phyloP scores from a whole-genome alignment of 192 early-diverging fungal species.

The Umbelopsis sp. region DNA sequence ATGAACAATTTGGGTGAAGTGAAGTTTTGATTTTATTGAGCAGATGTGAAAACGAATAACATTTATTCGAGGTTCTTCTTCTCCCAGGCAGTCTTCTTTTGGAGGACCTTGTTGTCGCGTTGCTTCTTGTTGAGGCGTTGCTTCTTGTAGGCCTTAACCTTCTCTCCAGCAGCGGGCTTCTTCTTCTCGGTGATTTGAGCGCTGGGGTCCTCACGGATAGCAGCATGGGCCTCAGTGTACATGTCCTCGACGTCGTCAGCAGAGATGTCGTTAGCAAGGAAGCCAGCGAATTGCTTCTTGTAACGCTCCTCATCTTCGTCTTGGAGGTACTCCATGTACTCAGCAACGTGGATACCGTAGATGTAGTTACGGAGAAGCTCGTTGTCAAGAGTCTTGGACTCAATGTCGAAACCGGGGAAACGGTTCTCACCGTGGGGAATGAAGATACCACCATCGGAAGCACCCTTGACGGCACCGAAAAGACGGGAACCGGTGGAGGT shows the following conservation, averaged over 20 bases:
- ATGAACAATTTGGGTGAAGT: background rate
- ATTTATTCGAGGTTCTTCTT: slow-evolving; percentile 27
- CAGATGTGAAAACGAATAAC: background rate
- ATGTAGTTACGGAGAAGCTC: slow-evolving; percentile 96
- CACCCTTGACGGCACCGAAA: slow-evolving; percentile 98
- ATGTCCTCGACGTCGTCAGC: slow-evolving; percentile 94
- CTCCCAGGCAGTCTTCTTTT: slow-evolving; percentile 68
- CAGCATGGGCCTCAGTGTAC: slow-evolving; percentile 90
- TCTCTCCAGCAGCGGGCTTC: slow-evolving; percentile 46
- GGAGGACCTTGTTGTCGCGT: slow-evolving; percentile 83
- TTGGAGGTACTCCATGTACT: slow-evolving; percentile 98
- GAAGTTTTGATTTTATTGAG: slow-evolving; percentile 16
- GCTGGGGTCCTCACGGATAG: slow-evolving; percentile 89
- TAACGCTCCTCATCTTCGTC: slow-evolving; percentile 99
- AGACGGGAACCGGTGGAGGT: slow-evolving; percentile 98
- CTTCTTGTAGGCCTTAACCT: slow-evolving; percentile 59
- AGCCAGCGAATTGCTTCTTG: slow-evolving; percentile 94
- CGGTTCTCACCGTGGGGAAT: slow-evolving; percentile 96
- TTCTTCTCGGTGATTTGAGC: slow-evolving; percentile 77
- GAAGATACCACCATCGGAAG: slow-evolving; percentile 96
- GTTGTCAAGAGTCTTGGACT: slow-evolving; percentile 86
- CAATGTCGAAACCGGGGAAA: slow-evolving; percentile 95
- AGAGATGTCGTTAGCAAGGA: slow-evolving; percentile 85
- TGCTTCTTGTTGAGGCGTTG: slow-evolving; percentile 87
- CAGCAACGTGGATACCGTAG: slow-evolving; percentile 96